These are phyloP conservation scores for Globisporangium barbulae DNA, from an alignment of 352 stramenopile species.

Conservation along the genomic window DNA sequence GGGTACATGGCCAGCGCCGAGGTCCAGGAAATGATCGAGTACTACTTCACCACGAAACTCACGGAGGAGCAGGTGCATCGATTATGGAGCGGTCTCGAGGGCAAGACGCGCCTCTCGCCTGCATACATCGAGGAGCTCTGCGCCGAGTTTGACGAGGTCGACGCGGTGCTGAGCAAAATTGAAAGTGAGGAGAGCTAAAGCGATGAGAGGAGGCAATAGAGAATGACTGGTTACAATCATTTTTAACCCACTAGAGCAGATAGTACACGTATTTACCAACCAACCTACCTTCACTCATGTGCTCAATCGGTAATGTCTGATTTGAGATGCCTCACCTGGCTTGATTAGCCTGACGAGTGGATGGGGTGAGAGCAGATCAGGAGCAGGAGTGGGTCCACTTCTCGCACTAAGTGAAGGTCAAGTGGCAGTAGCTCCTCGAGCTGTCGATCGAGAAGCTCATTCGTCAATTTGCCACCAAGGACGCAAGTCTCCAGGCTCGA, in stretches of 20 bases:
- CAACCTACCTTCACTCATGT: slow-evolving; percentile 2
- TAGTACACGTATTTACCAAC: too few species aligned
- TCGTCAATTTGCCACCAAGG: background rate
- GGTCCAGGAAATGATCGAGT: slow-evolving; percentile 50
- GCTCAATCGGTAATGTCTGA: background rate
- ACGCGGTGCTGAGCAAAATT: slow-evolving; percentile 8
- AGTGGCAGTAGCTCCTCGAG: background rate
- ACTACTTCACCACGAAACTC: slow-evolving; percentile 43
- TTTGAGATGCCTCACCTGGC: background rate
- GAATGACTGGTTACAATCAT: background rate
- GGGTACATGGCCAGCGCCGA: slow-evolving; percentile 47
- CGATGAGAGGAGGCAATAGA: background rate
- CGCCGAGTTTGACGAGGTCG: slow-evolving; percentile 13
- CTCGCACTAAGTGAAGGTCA: slow-evolving; percentile 1
- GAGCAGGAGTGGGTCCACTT: background rate
- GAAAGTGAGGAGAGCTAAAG: background rate
- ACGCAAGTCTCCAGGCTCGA: background rate
- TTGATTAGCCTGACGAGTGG: background rate
- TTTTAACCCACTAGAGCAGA: too few species aligned
- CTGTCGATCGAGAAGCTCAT: background rate
- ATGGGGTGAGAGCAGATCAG: too few species aligned
- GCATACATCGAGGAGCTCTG: slow-evolving; percentile 13
- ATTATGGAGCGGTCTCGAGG: background rate
- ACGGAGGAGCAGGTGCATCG: slow-evolving; percentile 16
- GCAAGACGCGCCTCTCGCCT: slow-evolving; percentile 2